Evolutionary conservation across 2,329 filamentous ascomycete species (phyloP), one percentile per base, ranked within the genome.

Genomic region (Colletotrichum falcatum): DNA sequence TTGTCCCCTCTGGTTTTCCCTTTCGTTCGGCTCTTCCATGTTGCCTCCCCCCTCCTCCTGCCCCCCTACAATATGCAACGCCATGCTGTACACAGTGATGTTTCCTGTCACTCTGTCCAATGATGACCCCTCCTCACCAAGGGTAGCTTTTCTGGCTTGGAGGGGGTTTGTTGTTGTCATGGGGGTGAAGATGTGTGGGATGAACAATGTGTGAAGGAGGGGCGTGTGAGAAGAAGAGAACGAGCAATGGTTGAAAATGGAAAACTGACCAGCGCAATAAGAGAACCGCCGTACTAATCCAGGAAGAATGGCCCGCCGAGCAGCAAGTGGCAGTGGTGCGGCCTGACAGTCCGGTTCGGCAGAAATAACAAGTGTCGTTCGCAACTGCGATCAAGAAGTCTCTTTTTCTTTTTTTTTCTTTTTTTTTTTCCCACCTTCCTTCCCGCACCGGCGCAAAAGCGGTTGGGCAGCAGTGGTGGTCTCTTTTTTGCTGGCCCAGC

Each of bases 311-410:
- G 23, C 37, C 49, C 7, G 63, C 42, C 28, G 26, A 54, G 65
- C 64, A 67, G 37, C 44, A 26, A 62, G 68, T 60, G 68, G 46
- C 58, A 70, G 49, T 51, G 49, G 61, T 49, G 44, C 33, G 37
- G 48, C 12, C 42, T 59, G 59, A 42, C 56, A 71, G 46, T 54
- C 64, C 53, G 64, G 54, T 71, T 48, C 64, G 58, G 64, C 58
- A 63, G 59, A 63, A 39, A 30, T 37, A 55, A 65, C 44, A 54
- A 59, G 26, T 59, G 48, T 71, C 58, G 68, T 71, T 71, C 68
- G 68, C 68, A 68, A 59, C 37, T 48, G 68, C 68, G 68, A 71
- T 71, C 59, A 53, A 71, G 68, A 71, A 67, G 68, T 71, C 68
- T 71, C 59, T 70, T 56, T 63, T 46, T 70, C 49, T 56, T 70